These are phyloP conservation scores for Geranium brycei DNA, from an alignment of 345 rosid species.

Conservation along the genomic window DNA sequence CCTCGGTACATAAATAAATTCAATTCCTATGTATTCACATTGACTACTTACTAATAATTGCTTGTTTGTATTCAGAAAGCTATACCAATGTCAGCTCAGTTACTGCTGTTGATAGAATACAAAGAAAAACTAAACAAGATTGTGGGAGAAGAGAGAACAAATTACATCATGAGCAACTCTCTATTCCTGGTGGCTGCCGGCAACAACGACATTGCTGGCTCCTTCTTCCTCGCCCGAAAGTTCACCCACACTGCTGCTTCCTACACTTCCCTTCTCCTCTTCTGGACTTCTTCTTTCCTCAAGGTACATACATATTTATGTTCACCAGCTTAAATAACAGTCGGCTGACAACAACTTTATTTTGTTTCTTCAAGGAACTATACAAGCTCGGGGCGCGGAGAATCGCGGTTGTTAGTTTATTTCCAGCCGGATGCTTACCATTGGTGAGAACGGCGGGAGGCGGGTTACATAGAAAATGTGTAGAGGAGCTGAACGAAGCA, in stretches of 20 bases:
- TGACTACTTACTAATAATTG: too few relatives aligned
- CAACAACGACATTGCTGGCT: constrained; percentile 54
- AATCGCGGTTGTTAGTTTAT: constrained; percentile 24
- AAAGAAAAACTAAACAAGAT: constrained; percentile 21
- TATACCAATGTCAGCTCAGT: constrained; percentile 31
- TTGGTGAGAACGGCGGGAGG: constrained; percentile 24
- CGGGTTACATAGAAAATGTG: constrained; percentile 20
- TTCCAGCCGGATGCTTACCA: constrained; percentile 38
- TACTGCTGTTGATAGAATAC: constrained; percentile 37
- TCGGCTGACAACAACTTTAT: too few relatives aligned
- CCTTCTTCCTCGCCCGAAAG: constrained; percentile 31
- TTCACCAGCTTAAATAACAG: too few relatives aligned
- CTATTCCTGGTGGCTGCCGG: constrained; percentile 32
- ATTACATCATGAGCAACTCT: constrained; percentile 28
- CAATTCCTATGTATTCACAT: too few relatives aligned
- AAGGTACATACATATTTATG: constrained; percentile 14
- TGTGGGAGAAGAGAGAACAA: constrained; percentile 39
- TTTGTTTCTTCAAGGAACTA: constrained; percentile 13
- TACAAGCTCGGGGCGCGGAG: constrained; percentile 29
- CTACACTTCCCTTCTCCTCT: constrained; percentile 7
- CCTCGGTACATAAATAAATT: too few relatives aligned
- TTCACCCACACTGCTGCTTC: constrained; percentile 19
- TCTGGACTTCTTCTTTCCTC: constrained; percentile 37
- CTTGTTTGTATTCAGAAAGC: constrained; percentile 20
- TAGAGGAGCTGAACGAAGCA: constrained; percentile 13